Base-by-base conservation (phyloP, 371 early-diverging fungal genomes). In the Lichtheimia ornata region DNA sequence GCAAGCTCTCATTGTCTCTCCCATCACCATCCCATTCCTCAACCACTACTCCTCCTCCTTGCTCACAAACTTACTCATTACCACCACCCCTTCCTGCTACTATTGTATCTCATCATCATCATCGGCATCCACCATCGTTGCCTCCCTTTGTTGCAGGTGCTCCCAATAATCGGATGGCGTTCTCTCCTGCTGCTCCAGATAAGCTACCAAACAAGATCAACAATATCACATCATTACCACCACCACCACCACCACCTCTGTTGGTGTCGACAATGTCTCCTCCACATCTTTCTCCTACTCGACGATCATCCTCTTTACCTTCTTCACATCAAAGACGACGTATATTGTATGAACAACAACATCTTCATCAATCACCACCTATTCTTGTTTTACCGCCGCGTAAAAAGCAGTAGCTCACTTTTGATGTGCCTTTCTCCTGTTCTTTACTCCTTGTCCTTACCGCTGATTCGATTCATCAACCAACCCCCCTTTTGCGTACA, bases 231-330 rank as follows among this genome's bases (percentile, higher is more conserved):
- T 22, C 9, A n/a, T 24, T 43, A 53, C 27, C 47, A 22, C 1
- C 22, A 22, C 27, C 47, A 22, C 1, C 22, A 22, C 22, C 22
- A 20, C 53, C 45, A 20, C 30, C 40, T 30, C 55, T 61, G 18
- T 20, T 17, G 45, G 35, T 40, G 0, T 40, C 61, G 13, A 20
- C 53, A n/a, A 41, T 54, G 11, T 17, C 6, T 18, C 18, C 22
- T 51, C 27, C 22, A 22, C 22, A 13, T 51, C 41, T n/a, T 30
- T 24, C 53, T 52, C 43, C 27, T 30, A 53, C 12, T 47, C 62
- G 24, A 65, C 50, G 56, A 66, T 65, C 27, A 61, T 55, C 45
- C 49, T 61, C 18, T 63, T 59, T 30, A 47, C 68, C 53, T 60
- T 63, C 64, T 60, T 60, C 13, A 14, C 49, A 18, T 51, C 50